A percentile compares a stretch with the other conserved stretches of the same genome.
Conservation (phyloP, 2,329 filamentous ascomycete species). For the Exophiala phaeomuriformis region DNA sequence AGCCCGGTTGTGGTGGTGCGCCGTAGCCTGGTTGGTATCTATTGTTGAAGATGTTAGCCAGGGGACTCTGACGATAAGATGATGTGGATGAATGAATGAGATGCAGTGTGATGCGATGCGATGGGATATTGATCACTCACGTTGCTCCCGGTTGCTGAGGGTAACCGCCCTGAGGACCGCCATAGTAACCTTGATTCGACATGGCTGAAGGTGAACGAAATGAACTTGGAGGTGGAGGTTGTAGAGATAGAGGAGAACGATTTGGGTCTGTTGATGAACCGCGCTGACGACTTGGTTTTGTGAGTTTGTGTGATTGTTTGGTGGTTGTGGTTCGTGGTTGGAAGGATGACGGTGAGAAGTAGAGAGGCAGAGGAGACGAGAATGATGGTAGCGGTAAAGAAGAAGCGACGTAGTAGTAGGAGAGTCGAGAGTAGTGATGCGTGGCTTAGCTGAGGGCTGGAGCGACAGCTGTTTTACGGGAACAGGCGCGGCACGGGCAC, state of each 20-base stretch:
- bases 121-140: constrained; percentile 10
- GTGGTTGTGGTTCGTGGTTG: no score
- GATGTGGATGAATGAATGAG: not conserved
- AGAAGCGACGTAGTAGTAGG: not conserved
- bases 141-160: constrained; percentile 23
- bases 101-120: not conserved
- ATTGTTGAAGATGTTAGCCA: not conserved
- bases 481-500: no score
- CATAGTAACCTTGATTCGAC: constrained; percentile 27
- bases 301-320: no score
- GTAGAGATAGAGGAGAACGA: not conserved
- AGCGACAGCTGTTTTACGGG: no score
- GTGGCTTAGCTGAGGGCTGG: no score
- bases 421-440: not conserved
- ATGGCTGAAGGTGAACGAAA: constrained; percentile 3
- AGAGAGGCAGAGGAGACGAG: no score
- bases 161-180: constrained; percentile 13
- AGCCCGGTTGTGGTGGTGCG: not conserved
- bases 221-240: not conserved
- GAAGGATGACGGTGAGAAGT: no score
- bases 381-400: no score
- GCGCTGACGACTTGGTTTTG: no score
- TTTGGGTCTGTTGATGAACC: not conserved
- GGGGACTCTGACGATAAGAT: not conserved
- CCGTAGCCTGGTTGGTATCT: not conserved